Base-by-base conservation (phyloP, 2,329 filamentous ascomycete species). In the Blastomyces parvus region DNA sequence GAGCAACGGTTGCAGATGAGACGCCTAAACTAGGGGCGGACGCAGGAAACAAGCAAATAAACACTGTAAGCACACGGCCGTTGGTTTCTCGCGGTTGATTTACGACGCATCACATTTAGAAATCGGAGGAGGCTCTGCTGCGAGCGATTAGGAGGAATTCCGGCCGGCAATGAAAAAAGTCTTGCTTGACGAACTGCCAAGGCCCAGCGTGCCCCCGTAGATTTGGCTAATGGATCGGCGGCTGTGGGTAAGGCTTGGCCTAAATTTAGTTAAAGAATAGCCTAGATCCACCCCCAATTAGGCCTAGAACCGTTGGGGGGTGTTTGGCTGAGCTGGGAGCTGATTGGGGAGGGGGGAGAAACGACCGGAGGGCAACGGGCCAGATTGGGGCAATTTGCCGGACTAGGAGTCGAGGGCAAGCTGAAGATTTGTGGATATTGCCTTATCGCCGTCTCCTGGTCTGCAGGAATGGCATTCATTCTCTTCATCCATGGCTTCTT, bases 211-310 rank as follows among this genome's bases (percentile, higher is more conserved):
- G 46, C n/a, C 46, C 46, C 46, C 46, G 46, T 11, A n/a, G 25
- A 48, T 22, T 55, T 33, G 52, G 52, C 52, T 36, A n/a, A 19
- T 17, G 52, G 52, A 55, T 55, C 27, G 25, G 52, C 52, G 17
- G 14, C 27, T 19, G 30, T 55, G 52, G 52, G 25, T 19, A 55
- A 9, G 13, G 27, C 2, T 30, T 3, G 7, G 27, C 52, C 25
- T 55, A 55, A 36, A 55, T 55, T 55, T 55, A 55, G 52, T 55
- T 55, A 55, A 55, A 55, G 30, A 30, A 36, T 33, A 19, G 52
- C 25, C 52, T 36, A 9, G 27, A 36, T 33, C 27, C 9, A 27
- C 52, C 27, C 27, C 33, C 14, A n/a, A 36, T 2, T 9, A 33
- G 30, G 17, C 52, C 50, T n/a, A 52, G 22, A 17, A 9, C 22